These are phyloP conservation scores for Leccinum longicurvipes DNA, from an alignment of 768 basidiomycete genomes.

Conservation along the genomic window DNA sequence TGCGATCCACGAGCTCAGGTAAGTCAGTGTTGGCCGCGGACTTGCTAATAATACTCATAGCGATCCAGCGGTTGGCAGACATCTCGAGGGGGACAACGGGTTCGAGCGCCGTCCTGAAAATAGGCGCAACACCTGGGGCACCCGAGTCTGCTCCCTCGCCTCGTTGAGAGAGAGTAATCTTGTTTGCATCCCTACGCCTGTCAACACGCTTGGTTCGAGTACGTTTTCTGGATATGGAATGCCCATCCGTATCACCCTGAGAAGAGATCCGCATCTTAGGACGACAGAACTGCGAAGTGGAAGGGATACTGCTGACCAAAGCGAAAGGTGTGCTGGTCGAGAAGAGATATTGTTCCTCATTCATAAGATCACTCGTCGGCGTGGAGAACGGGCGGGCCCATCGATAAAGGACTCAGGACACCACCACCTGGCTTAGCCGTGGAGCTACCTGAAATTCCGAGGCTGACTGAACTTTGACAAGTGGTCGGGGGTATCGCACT, in stretches of 20 bases:
- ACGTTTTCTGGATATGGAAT: constrained; percentile 51
- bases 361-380: constrained; percentile 52
- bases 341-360: constrained; percentile 62
- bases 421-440: constrained; percentile 30
- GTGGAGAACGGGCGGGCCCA: constrained; percentile 69
- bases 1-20: constrained; percentile 58
- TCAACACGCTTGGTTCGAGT: constrained; percentile 81
- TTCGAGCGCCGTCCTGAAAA: constrained; percentile 42
- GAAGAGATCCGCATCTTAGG: constrained; percentile 69
- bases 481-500: constrained; percentile 39
- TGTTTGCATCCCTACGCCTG: constrained; percentile 58
- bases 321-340: constrained; percentile 41
- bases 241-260: constrained; percentile 54
- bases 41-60: too few species aligned
- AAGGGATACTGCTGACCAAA: constrained; percentile 50
- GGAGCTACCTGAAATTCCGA: constrained; percentile 34
- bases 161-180: constrained; percentile 36
- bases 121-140: constrained; percentile 26
- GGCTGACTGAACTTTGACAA: constrained; percentile 48
- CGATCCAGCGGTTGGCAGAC: too few species aligned
- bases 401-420: constrained; percentile 36
- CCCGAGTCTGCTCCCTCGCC: constrained; percentile 37
- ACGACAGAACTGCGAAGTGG: constrained; percentile 52
- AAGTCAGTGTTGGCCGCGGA: too few species aligned
- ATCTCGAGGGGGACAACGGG: too few species aligned